Evolutionary conservation across 1,139 yeast genomes (phyloP).

Genomic region (Hansenula lynferdii): DNA sequence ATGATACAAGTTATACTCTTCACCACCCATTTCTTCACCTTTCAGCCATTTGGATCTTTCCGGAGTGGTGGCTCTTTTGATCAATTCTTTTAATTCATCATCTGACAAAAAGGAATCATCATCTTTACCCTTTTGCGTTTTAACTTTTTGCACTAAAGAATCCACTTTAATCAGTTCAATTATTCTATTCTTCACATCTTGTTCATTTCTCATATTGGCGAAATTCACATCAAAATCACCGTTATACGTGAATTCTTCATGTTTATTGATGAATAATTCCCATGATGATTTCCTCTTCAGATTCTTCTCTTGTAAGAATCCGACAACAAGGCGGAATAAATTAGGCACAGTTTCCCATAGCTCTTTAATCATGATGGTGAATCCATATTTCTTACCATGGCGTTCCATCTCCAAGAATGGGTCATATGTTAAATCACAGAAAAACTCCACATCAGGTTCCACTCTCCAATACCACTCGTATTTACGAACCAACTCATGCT

Average conservation of each 20-base stretch:
- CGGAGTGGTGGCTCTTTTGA: conserved; percentile 14
- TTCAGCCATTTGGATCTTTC: conserved; percentile 32
- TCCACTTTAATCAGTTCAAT: conserved; percentile 17
- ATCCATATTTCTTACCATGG: conserved; percentile 72
- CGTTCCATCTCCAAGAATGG: conserved; percentile 80
- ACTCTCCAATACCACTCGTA: conserved; percentile 94
- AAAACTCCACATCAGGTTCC: conserved; percentile 86
- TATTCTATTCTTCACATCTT: conserved; percentile 12
- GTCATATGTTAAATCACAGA: conserved; percentile 86
- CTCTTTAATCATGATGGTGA: conserved; percentile 72
- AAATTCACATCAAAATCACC: conserved; percentile 22
- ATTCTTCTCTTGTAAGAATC: conserved; percentile 46
- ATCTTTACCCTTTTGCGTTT: conserved; percentile 13
- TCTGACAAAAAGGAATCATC: conserved; percentile 7
- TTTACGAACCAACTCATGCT: conserved; percentile 60
- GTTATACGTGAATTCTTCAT: conserved; percentile 25
- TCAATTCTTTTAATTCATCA: conserved; percentile 19
- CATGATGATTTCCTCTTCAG: conserved; percentile 53
- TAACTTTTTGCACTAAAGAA: conserved; percentile 6
- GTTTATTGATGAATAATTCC: conserved; percentile 43
- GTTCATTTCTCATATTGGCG: conserved; percentile 19
- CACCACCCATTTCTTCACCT: conserved; percentile 55
- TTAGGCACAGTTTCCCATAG: conserved; percentile 77
- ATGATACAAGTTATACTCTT: conserved; percentile 76
- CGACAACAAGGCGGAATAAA: conserved; percentile 63